These are phyloP conservation scores for Pochonia chlamydosporia DNA, from an alignment of 2,329 filamentous ascomycete species.

Conservation along the genomic window DNA sequence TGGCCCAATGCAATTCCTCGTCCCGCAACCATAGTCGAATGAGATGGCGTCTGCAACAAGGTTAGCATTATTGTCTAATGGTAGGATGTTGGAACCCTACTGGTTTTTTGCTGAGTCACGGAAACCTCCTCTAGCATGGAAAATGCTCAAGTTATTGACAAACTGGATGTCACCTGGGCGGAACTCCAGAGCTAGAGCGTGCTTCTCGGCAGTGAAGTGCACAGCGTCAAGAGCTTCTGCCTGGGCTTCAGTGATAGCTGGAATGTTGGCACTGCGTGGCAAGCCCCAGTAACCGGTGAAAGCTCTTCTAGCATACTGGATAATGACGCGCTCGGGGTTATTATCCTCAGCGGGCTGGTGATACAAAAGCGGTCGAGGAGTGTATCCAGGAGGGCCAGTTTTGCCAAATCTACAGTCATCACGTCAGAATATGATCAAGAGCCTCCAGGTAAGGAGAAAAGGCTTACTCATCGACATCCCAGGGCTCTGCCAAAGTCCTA, in stretches of 20 bases:
- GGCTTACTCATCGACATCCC: constrained; percentile 38
- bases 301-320: constrained; percentile 54
- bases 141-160: constrained; percentile 48
- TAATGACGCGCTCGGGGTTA: constrained; percentile 46
- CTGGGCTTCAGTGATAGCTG: constrained; percentile 49
- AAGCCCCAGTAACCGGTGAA: constrained; percentile 54
- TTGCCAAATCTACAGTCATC: constrained; percentile 45
- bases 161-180: constrained; percentile 48
- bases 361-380: constrained; percentile 47
- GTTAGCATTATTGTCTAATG: too few relatives aligned
- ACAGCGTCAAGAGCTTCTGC: constrained; percentile 47
- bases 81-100: too few relatives aligned
- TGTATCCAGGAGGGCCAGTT: constrained; percentile 30
- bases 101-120: constrained; percentile 35
- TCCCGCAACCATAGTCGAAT: constrained; percentile 46
- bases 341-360: constrained; percentile 42
- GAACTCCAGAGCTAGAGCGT: constrained; percentile 38
- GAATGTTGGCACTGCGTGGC: constrained; percentile 47
- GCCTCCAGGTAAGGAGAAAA: too few relatives aligned
- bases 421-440: not conserved
- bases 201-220: constrained; percentile 42
- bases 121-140: constrained; percentile 48
- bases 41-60: constrained; percentile 40
- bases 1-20: constrained; percentile 42
- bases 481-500: constrained; percentile 46